These are phyloP conservation scores for Mortierella alpina DNA, from an alignment of 192 early-diverging fungal species.

Conservation along the genomic window DNA sequence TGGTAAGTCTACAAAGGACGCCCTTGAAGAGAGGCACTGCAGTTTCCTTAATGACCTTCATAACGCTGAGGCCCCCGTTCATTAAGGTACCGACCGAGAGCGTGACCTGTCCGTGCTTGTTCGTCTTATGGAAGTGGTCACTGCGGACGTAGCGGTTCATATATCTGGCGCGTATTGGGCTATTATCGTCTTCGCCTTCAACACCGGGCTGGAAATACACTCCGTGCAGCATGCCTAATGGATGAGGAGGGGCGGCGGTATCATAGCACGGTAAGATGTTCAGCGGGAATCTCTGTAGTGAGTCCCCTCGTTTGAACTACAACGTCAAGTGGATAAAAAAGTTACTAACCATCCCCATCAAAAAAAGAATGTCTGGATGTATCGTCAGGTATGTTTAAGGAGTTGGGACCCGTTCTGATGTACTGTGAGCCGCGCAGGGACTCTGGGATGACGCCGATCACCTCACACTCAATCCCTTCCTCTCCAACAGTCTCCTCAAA, in stretches of 20 bases:
- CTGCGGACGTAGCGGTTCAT: slow-evolving; percentile 45
- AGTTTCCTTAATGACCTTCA: background rate
- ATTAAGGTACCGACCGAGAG: slow-evolving; percentile 9
- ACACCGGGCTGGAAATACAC: slow-evolving; percentile 36
- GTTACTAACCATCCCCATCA: slow-evolving; percentile 27
- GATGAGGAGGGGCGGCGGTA: too few species aligned
- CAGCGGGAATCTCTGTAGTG: too few species aligned
- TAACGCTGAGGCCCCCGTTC: background rate
- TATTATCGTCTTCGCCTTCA: background rate
- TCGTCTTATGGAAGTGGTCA: slow-evolving; percentile 27
- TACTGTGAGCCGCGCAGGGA: slow-evolving; percentile 35
- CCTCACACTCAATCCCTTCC: slow-evolving; percentile 45
- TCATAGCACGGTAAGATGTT: too few species aligned
- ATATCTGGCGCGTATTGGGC: slow-evolving; percentile 27
- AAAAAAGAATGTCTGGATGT: slow-evolving; percentile 27
- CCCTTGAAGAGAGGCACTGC: slow-evolving; percentile 16
- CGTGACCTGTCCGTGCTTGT: slow-evolving; percentile 9
- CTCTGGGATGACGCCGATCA: slow-evolving; percentile 33
- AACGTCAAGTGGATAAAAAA: too few species aligned
- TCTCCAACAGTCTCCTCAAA: slow-evolving; percentile 47
- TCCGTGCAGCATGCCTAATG: slow-evolving; percentile 36
- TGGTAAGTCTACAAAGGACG: slow-evolving; percentile 9
- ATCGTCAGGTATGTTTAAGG: slow-evolving; percentile 20
- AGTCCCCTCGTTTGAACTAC: too few species aligned
- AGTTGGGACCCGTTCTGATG: slow-evolving; percentile 43